Evolutionary conservation across 441 rosid species (phyloP), one percentile per base, ranked within the genome.

Genomic region (Erodium texanum): DNA sequence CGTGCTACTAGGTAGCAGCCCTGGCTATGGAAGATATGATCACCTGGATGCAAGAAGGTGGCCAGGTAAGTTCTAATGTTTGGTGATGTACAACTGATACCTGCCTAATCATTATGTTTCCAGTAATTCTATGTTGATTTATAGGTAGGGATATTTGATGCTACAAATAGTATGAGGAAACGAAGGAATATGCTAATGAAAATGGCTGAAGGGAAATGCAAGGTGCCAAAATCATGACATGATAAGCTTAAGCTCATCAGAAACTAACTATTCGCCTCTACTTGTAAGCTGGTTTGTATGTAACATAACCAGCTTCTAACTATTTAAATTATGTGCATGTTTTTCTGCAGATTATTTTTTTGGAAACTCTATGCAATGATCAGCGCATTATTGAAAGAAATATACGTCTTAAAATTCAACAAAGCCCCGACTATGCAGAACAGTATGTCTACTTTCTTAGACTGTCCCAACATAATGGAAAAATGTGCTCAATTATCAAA

Each of bases 1-100:
- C 83, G 73, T 92, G 90, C 96, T 78, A 81, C 88, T 89, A 95
- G 99, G 98, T 95, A 84, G 98, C 99, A 70, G 97, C 99, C 74
- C 77, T 95, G 83, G 98, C 99, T 70, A 92, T 95, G 99, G 98
- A 95, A 75, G 99, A 95, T 83, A 90, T 95, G 99, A 92, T 80
- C 82, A 84, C 96, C 65, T 95, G 98, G 99, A 95, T 95, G 99
- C 96, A 87, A 78, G 99, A 92, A 79, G 99, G 98, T 71, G 99
- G 99, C 74, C 99, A 95, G 87, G 99, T 90, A 78, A 75, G 88
- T 81, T 80, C 52, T 66, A 45, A 41, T 71, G 24, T 64, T 71
- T 66, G 68, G 69, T 19, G 19, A 38, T 68, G 41, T 50, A 50
- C 22, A 58, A 61, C 18, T 61, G 62, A 56, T 48, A 72, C 78